phyloP scores from a whole-genome alignment of 495 filamentous ascomycete genomes.

The Neurospora pannonica region DNA sequence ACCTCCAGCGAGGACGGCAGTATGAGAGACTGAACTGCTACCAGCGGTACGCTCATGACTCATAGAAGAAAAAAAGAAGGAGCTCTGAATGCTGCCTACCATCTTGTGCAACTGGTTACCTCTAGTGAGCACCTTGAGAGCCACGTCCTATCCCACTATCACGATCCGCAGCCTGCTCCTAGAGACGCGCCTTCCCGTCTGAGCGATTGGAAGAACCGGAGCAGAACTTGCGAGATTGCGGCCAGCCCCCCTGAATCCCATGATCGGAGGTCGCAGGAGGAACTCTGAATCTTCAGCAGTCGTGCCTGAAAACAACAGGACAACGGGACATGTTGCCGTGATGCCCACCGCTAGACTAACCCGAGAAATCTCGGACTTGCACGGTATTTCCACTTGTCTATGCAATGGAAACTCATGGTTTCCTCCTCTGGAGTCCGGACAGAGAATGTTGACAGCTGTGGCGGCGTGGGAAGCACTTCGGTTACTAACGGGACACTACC shows the following conservation, averaged over 20 bases:
- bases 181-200: not conserved
- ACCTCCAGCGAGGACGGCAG: not conserved
- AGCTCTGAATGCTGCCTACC: not conserved
- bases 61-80: not conserved
- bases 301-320: not conserved
- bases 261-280: not conserved
- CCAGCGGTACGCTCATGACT: too few relatives aligned
- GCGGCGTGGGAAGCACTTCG: not conserved
- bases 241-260: not conserved
- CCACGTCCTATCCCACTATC: not conserved
- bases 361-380: not conserved
- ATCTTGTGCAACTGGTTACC: not conserved
- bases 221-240: not conserved
- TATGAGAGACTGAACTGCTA: not conserved
- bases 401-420: not conserved
- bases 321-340: not conserved
- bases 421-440: not conserved
- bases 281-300: not conserved
- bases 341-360: not conserved
- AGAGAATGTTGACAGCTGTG: not conserved
- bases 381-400: not conserved
- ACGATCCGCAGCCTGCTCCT: not conserved
- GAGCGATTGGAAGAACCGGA: not conserved
- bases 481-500: not conserved
- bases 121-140: not conserved